phyloP scores from a whole-genome alignment of 2,329 filamentous ascomycete species.

The Fusarium beomiforme region DNA sequence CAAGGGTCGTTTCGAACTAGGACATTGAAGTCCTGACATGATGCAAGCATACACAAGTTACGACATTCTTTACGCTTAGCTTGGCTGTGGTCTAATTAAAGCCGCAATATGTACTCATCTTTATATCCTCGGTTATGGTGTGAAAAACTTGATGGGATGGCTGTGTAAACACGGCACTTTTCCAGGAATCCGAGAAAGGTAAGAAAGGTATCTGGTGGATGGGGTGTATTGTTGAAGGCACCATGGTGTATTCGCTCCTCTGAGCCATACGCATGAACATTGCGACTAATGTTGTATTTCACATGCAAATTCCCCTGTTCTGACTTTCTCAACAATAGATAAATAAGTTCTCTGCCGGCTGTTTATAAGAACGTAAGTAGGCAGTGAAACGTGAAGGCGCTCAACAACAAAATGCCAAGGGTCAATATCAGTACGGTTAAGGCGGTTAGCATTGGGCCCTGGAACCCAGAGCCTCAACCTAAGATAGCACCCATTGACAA shows the following conservation, averaged over 20 bases:
- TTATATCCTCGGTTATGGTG: slow-evolving; percentile 37
- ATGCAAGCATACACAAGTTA: slow-evolving; percentile 17
- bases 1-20: slow-evolving; percentile 31
- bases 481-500: background rate
- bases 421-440: background rate
- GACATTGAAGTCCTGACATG: slow-evolving; percentile 35
- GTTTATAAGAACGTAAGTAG: background rate
- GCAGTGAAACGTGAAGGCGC: background rate
- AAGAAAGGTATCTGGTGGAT: background rate
- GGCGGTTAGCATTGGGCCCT: background rate
- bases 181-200: slow-evolving; percentile 15
- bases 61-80: slow-evolving; percentile 8
- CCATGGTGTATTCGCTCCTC: background rate
- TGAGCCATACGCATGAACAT: background rate
- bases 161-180: slow-evolving; percentile 33
- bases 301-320: slow-evolving; percentile 28
- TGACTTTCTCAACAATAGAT: slow-evolving; percentile 24
- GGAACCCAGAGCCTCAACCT: slow-evolving; percentile 26
- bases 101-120: slow-evolving; percentile 14
- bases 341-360: background rate
- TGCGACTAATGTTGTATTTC: background rate
- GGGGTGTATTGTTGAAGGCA: background rate
- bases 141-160: slow-evolving; percentile 7
- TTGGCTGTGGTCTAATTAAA: slow-evolving; percentile 16
- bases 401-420: background rate